Evolutionary conservation across 805 yeast species (phyloP), one percentile per base, ranked within the genome.

Genomic region (Isabelozyma heimii): DNA sequence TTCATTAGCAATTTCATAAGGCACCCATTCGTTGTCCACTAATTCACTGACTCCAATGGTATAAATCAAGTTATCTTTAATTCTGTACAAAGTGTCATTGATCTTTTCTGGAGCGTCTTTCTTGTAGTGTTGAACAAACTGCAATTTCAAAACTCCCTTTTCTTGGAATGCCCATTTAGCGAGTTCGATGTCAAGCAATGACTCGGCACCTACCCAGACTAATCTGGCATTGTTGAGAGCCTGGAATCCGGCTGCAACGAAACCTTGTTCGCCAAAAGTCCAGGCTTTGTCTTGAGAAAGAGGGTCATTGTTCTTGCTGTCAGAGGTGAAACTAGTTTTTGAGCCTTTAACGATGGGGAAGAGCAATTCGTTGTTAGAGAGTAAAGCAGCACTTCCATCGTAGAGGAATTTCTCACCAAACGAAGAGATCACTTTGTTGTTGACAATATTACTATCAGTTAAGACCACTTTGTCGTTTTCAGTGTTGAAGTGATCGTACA

Each of bases 261-360:
- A 85, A 4, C 89, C 91, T 69, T 91, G 95, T 40, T 83, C 74
- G 28, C 97, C 97, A 35, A 83, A 72, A 12, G 88, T 82, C 96
- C 97, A 91, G 3, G 83, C 75, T 16, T 72, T 70, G 9, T 75
- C 78, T 9, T 62, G 49, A 53, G 72, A 77, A 39, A 76, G 66
- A n/a, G 72, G 67, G 12, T 55, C 57, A 26, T 65, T 60, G 14
- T 70, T 76, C 14, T 73, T 78, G 46, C 77, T 81, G 47, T 75
- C 72, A 56, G 56, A 57, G 38, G 89, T 78, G 61, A 80, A 80
- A 3, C 92, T 80, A 2, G 91, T 82, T 45, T 76, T 71, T 26
- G 91, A 76, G 3, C 91, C 88, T 52, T 73, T 74, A 40, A 88
- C 61, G 40, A 91, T 65, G 12, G 97, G 97, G 43, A 89, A 70